Conservation (phyloP, 140 eudicot species). For the Flaveria floridana region DNA sequence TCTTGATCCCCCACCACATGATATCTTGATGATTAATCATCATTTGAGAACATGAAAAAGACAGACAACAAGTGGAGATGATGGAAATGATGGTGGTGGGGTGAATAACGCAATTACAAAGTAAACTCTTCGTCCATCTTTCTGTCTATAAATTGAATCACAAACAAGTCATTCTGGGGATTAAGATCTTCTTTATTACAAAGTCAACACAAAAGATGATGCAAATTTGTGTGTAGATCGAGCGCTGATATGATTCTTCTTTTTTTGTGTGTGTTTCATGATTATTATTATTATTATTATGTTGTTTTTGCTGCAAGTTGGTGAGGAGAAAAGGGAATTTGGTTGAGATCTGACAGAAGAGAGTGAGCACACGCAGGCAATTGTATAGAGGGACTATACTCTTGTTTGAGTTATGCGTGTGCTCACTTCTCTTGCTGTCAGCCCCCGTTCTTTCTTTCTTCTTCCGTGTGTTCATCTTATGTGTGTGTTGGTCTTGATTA, state of each 20-base stretch:
- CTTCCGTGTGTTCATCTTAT: neutral
- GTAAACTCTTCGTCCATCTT: slow-evolving; percentile 20
- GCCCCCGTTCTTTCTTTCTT: slow-evolving; percentile 30
- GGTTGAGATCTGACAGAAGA: slow-evolving; percentile 55
- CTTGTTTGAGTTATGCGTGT: slow-evolving; percentile 43
- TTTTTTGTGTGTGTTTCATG: neutral
- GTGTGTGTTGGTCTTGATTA: neutral
- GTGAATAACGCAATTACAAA: slow-evolving; percentile 26
- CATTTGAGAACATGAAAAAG: slow-evolving; percentile 22
- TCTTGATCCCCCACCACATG: slow-evolving; percentile 33
- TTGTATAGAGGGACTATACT: slow-evolving; percentile 39
- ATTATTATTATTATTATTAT: neutral
- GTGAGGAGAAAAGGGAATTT: slow-evolving; percentile 15
- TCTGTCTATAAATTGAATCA: slow-evolving; percentile 23
- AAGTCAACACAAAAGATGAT: slow-evolving; percentile 13
- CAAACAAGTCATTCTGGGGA: slow-evolving; percentile 7
- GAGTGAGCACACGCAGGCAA: slow-evolving; percentile 60
- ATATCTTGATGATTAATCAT: slow-evolving; percentile 9
- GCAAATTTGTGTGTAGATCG: neutral
- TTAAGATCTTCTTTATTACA: slow-evolving; percentile 5
- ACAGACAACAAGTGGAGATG: slow-evolving; percentile 33
- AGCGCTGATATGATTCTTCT: neutral
- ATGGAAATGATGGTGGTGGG: slow-evolving; percentile 14
- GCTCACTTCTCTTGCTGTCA: slow-evolving; percentile 61
- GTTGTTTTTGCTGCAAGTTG: too few relatives aligned